Percentiles rank a stretch among this genome's conserved stretches.
These are phyloP conservation scores for Alternaria triticina DNA, from an alignment of 2,329 filamentous ascomycete genomes.

Conservation along the genomic window DNA sequence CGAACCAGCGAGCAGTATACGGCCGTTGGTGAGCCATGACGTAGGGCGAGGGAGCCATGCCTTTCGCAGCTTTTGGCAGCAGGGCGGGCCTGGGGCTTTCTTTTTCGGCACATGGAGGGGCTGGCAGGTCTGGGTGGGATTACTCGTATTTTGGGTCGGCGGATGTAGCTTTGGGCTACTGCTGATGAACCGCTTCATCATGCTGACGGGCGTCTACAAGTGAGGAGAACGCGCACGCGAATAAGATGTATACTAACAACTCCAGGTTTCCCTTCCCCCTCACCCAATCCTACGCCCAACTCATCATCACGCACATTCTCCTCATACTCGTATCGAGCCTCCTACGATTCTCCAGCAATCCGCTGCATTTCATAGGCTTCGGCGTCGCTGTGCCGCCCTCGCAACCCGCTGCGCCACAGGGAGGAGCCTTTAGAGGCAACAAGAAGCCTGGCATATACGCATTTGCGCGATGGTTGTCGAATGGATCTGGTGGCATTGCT, in stretches of 20 bases:
- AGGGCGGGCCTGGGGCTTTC: conserved; percentile 56
- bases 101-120: conserved; percentile 56
- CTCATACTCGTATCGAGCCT: conserved; percentile 57
- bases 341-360: conserved; percentile 53
- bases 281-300: conserved; percentile 58
- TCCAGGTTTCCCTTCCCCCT: conserved; percentile 60
- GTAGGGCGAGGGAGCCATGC: conserved; percentile 30
- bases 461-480: conserved; percentile 47
- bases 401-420: conserved; percentile 40
- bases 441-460: conserved; percentile 31
- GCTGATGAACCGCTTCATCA: conserved; percentile 60
- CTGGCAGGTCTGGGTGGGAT: conserved; percentile 56
- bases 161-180: conserved; percentile 56
- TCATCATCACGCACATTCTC: conserved; percentile 58
- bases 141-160: conserved; percentile 57
- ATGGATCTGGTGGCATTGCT: conserved; percentile 57
- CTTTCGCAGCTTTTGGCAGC: conserved; percentile 39
- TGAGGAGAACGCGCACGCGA: conserved; percentile 14
- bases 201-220: conserved; percentile 57
- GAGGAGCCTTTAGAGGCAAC: conserved; percentile 36
- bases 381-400: conserved; percentile 55
- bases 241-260: conserved; percentile 18
- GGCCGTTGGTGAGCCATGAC: conserved; percentile 47
- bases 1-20: conserved; percentile 46
- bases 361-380: conserved; percentile 52